These are phyloP conservation scores for Thalassia testudinum DNA, from an alignment of 116 monocot species.

Conservation along the genomic window DNA sequence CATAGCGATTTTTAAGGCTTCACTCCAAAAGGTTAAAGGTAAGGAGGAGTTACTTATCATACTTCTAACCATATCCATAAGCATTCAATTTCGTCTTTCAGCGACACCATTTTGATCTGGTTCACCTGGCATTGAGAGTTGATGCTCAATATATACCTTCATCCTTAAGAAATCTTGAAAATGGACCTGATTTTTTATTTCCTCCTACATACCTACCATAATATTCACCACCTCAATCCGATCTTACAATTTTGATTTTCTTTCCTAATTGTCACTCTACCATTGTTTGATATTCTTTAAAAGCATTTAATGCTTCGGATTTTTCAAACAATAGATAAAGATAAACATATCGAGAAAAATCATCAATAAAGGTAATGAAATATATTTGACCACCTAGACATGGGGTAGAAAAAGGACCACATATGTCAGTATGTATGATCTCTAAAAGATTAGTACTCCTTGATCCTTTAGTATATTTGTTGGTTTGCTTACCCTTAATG, in stretches of 20 bases:
- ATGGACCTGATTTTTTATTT: constrained; percentile 1
- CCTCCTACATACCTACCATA: constrained; percentile 6
- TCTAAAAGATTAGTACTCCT: constrained; percentile 1
- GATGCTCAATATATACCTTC: constrained; percentile 1
- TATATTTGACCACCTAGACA: constrained; percentile 8
- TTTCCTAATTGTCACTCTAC: constrained; percentile 10
- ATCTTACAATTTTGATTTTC: constrained; percentile 9
- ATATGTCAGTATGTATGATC: constrained; percentile 7
- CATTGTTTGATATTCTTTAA: constrained; percentile 6
- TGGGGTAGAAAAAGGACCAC: no score
- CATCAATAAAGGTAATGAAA: constrained; percentile 11
- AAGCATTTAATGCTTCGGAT: constrained; percentile 6
- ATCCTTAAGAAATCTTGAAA: constrained; percentile 10
- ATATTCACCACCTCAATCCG: constrained; percentile 12
- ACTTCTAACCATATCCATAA: no score
- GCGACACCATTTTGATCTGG: no score
- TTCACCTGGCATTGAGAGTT: background rate
- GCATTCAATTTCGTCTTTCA: no score
- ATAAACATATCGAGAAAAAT: constrained; percentile 12
- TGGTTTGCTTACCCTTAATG: constrained; percentile 11
- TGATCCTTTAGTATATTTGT: constrained; percentile 7
- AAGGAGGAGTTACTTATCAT: constrained; percentile 7
- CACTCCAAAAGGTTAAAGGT: constrained; percentile 1
- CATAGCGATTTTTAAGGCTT: background rate
- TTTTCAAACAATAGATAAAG: constrained; percentile 16